Evolutionary conservation across 2,329 filamentous ascomycete species (phyloP).

Genomic region (Claviceps lovelessii): DNA sequence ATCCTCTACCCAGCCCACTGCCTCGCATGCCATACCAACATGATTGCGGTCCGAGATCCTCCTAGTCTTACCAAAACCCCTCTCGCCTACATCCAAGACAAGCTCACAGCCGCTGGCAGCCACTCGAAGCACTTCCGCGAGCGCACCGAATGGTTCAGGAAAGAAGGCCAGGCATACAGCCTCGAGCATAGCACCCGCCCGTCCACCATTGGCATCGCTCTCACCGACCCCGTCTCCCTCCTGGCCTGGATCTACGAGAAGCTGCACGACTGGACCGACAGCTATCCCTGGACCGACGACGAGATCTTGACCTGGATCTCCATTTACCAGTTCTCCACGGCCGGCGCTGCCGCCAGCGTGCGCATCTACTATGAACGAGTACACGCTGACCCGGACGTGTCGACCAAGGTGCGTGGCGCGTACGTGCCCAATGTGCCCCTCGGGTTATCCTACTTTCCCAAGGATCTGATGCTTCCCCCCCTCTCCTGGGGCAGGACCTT

Average conservation of each 20-base stretch:
- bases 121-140: slow-evolving; percentile 26
- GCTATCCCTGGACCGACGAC: slow-evolving; percentile 59
- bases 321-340: slow-evolving; percentile 56
- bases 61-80: slow-evolving; percentile 40
- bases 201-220: slow-evolving; percentile 54
- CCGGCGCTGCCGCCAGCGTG: slow-evolving; percentile 52
- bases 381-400: slow-evolving; percentile 22
- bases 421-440: slow-evolving; percentile 25
- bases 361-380: slow-evolving; percentile 59
- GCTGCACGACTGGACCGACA: slow-evolving; percentile 60
- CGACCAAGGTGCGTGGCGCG: slow-evolving; percentile 2
- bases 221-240: slow-evolving; percentile 56
- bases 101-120: slow-evolving; percentile 35
- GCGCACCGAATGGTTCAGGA: slow-evolving; percentile 41
- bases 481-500: slow-evolving; percentile 42
- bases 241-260: slow-evolving; percentile 75
- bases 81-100: slow-evolving; percentile 37
- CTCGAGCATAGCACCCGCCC: slow-evolving; percentile 45
- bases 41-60: slow-evolving; percentile 35
- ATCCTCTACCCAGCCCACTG: slow-evolving; percentile 36
- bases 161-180: slow-evolving; percentile 31
- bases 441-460: slow-evolving; percentile 41
- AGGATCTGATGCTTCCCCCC: slow-evolving; percentile 40
- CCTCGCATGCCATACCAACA: slow-evolving; percentile 41
- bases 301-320: slow-evolving; percentile 63